Evolutionary conservation across 169 alveolate species (phyloP).

Genomic region (Prorocentrum cordatum): DNA sequence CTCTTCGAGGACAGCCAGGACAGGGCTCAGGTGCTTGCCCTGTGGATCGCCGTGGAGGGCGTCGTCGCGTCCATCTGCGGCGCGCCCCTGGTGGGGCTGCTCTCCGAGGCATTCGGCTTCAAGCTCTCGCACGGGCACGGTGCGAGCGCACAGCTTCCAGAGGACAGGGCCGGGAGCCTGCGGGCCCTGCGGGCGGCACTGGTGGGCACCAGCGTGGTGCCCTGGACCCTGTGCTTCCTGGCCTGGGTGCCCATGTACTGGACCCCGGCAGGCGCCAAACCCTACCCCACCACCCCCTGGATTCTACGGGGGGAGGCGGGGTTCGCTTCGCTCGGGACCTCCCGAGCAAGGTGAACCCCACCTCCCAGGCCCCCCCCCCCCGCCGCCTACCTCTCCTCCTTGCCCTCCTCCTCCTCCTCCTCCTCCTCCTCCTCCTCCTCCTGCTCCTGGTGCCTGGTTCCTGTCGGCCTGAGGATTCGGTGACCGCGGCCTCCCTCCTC

Average conservation of each 20-base stretch:
- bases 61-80: slow-evolving; percentile 23
- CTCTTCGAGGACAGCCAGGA: slow-evolving; percentile 6
- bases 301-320: no score
- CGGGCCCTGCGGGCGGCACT: background rate
- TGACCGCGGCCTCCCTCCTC: no score
- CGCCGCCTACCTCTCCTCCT: no score
- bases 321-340: no score
- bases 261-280: no score
- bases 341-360: no score
- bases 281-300: no score
- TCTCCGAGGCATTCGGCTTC: slow-evolving; percentile 34
- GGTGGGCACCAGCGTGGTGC: slow-evolving; percentile 2
- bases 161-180: background rate
- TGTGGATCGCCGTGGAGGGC: slow-evolving; percentile 67
- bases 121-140: background rate
- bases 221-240: slow-evolving; percentile 15
- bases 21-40: slow-evolving; percentile 42
- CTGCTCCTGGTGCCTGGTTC: no score
- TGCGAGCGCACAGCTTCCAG: background rate
- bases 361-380: no score
- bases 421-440: no score
- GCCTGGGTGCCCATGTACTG: slow-evolving; percentile 31
- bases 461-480: no score
- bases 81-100: slow-evolving; percentile 28
- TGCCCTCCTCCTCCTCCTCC: no score